Evolutionary conservation across 768 basidiomycete species (phyloP).

Genomic region (Lentinula aciculospora): DNA sequence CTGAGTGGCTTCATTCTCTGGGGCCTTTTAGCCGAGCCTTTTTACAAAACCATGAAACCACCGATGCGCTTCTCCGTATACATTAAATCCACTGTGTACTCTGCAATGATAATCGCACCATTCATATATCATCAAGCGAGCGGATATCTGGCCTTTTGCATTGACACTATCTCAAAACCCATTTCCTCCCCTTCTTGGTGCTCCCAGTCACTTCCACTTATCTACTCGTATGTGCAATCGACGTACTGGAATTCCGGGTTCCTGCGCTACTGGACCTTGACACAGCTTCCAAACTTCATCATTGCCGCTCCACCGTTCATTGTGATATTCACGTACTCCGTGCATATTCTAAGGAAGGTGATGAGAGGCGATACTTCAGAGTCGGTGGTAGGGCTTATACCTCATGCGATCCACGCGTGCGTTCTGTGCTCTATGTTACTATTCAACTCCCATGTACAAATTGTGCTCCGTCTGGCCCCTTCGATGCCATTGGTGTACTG

Average conservation of each 20-base stretch:
- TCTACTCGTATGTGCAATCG: conserved; percentile 78
- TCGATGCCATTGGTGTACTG: conserved; percentile 82
- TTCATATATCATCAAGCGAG: conserved; percentile 66
- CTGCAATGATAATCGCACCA: conserved; percentile 49
- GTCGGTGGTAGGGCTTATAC: conserved; percentile 40
- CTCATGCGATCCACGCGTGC: conserved; percentile 73
- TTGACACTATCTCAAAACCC: not conserved
- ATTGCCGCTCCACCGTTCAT: conserved; percentile 68
- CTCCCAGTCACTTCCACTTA: conserved; percentile 45
- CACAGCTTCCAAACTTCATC: conserved; percentile 86
- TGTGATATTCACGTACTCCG: conserved; percentile 38
- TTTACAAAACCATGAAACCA: conserved; percentile 33
- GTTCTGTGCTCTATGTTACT: conserved; percentile 58
- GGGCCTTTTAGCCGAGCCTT: conserved; percentile 57
- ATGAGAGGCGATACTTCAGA: conserved; percentile 21
- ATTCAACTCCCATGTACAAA: conserved; percentile 83
- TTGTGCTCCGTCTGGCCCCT: conserved; percentile 70
- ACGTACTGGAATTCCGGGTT: conserved; percentile 88
- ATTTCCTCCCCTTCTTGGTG: conserved; percentile 55
- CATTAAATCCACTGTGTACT: conserved; percentile 31
- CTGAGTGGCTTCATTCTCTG: conserved; percentile 77
- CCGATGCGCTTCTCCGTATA: conserved; percentile 2
- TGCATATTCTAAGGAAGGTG: conserved; percentile 21
- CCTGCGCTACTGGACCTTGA: conserved; percentile 76
- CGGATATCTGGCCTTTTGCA: conserved; percentile 69